Evolutionary conservation across 192 early-diverging fungal genomes (phyloP).

Genomic region (Spizellomyces sp.): DNA sequence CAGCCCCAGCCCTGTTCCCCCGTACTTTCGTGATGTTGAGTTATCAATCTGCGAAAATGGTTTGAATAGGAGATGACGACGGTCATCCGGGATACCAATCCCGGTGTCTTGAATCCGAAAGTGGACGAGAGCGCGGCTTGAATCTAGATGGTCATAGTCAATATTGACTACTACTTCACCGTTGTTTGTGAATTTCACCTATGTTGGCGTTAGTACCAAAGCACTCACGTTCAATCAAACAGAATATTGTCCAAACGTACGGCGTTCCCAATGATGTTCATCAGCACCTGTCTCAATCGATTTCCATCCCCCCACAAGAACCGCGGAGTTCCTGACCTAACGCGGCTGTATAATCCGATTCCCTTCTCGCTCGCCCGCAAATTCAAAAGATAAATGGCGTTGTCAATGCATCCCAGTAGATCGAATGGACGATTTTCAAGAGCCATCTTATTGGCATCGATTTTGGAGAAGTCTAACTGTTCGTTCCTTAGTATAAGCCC

Average conservation of each 20-base stretch:
- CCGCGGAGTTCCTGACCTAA: conserved; percentile 17
- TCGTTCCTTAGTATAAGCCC: too few relatives aligned
- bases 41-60: conserved; percentile 70
- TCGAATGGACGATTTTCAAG: conserved; percentile 27
- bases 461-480: conserved; percentile 32
- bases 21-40: conserved; percentile 29
- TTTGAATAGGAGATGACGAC: conserved; percentile 59
- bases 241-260: neutral
- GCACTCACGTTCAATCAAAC: too few relatives aligned
- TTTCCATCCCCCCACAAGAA: conserved; percentile 49
- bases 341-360: conserved; percentile 3
- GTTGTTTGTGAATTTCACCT: neutral
- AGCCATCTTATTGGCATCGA: conserved; percentile 28
- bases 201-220: too few relatives aligned
- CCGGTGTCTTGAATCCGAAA: conserved; percentile 52
- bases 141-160: neutral
- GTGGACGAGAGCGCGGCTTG: neutral
- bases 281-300: conserved; percentile 54
- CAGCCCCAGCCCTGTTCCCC: conserved; percentile 63
- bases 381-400: conserved; percentile 11
- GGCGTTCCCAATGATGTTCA: conserved; percentile 58
- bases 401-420: conserved; percentile 16
- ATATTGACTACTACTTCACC: neutral
- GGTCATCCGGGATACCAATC: conserved; percentile 61
- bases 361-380: conserved; percentile 19